Evolutionary conservation across 805 yeast genomes (phyloP).

Genomic region (Myxozyma melibiosi): DNA sequence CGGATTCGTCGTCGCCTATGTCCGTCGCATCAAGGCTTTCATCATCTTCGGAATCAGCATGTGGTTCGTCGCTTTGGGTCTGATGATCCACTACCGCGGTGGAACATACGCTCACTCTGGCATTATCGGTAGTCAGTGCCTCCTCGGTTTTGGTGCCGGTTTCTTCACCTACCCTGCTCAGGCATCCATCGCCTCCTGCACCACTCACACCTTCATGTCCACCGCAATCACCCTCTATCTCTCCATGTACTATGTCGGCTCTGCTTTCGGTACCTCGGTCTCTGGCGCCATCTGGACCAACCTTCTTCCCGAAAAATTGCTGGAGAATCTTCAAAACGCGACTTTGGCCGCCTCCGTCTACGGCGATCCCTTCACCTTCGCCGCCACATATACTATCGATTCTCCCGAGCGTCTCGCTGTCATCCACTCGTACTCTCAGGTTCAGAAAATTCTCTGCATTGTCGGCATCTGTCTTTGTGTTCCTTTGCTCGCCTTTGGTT

Average conservation of each 20-base stretch:
- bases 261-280: constrained; percentile 63
- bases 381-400: constrained; percentile 58
- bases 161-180: constrained; percentile 68
- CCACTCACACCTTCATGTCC: constrained; percentile 67
- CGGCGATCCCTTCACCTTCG: constrained; percentile 56
- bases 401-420: constrained; percentile 61
- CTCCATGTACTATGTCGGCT: constrained; percentile 62
- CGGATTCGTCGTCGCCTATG: constrained; percentile 54
- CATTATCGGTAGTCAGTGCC: constrained; percentile 63
- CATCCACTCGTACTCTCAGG: constrained; percentile 59
- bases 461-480: constrained; percentile 58
- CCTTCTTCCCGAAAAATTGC: constrained; percentile 51
- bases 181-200: constrained; percentile 60
- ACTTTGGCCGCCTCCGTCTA: constrained; percentile 53
- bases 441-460: constrained; percentile 60
- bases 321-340: constrained; percentile 42
- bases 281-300: constrained; percentile 77
- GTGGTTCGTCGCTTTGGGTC: constrained; percentile 65
- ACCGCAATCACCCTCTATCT: constrained; percentile 59
- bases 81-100: constrained; percentile 59
- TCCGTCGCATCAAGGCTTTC: constrained; percentile 60
- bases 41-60: constrained; percentile 59
- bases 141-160: constrained; percentile 74
- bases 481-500: constrained; percentile 52
- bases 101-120: constrained; percentile 56